Conservation (phyloP, 2,329 filamentous ascomycete genomes). For the Magnaporthales sp. region DNA sequence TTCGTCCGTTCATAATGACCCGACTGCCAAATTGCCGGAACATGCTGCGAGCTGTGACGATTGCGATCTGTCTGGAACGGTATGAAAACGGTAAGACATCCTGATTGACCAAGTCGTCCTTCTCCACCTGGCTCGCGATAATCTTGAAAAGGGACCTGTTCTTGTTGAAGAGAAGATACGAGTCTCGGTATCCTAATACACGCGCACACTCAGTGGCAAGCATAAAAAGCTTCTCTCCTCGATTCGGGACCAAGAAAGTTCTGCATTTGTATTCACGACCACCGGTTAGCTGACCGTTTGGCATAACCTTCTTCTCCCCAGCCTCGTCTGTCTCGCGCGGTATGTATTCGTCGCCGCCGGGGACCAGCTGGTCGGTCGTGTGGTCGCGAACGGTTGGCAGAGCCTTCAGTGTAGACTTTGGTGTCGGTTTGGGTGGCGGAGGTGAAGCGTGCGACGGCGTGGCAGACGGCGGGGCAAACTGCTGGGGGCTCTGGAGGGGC, state of each 20-base stretch:
- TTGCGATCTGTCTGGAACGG: slow-evolving; percentile 94
- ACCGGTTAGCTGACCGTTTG: slow-evolving; percentile 73
- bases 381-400: slow-evolving; percentile 93
- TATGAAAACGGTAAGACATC: slow-evolving; percentile 97
- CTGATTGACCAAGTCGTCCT: slow-evolving; percentile 90
- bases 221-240: slow-evolving; percentile 96
- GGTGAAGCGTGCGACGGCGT: slow-evolving; percentile 38
- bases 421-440: slow-evolving; percentile 62
- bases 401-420: slow-evolving; percentile 83
- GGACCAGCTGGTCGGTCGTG: slow-evolving; percentile 87
- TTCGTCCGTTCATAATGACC: slow-evolving; percentile 79
- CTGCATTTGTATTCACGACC: slow-evolving; percentile 84
- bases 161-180: slow-evolving; percentile 98
- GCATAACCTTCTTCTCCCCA: slow-evolving; percentile 87
- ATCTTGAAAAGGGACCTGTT: slow-evolving; percentile 96
- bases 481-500: slow-evolving; percentile 30
- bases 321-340: slow-evolving; percentile 87
- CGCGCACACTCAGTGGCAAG: slow-evolving; percentile 94
- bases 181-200: slow-evolving; percentile 88
- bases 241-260: slow-evolving; percentile 85
- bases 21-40: slow-evolving; percentile 96
- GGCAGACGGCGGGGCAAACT: slow-evolving; percentile 25
- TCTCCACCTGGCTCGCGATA: slow-evolving; percentile 90
- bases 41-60: slow-evolving; percentile 96
- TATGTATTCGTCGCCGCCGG: slow-evolving; percentile 87